Evolutionary conservation across 192 early-diverging fungal species (phyloP).

Genomic region (Coemansia sp.): DNA sequence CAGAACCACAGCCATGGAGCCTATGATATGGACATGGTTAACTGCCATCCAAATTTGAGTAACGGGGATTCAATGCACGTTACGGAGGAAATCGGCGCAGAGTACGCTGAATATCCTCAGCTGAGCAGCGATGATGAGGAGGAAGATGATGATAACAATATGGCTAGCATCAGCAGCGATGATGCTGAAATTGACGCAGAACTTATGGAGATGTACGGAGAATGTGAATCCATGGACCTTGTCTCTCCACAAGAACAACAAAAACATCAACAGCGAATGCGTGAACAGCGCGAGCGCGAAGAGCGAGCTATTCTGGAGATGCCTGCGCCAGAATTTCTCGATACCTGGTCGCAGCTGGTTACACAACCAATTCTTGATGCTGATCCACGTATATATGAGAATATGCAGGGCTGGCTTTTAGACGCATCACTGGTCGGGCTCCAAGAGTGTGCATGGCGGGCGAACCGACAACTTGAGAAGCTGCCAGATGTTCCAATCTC

Average conservation of each 20-base stretch:
- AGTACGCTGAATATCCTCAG: conserved; percentile 15
- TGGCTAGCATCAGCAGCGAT: not conserved
- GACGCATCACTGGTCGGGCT: conserved; percentile 9
- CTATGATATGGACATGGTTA: not conserved
- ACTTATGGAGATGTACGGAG: conserved; percentile 22
- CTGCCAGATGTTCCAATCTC: conserved; percentile 26
- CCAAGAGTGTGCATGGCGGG: conserved; percentile 9
- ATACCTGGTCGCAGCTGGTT: conserved; percentile 33
- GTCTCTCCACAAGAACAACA: conserved; percentile 15
- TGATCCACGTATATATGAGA: conserved; percentile 21
- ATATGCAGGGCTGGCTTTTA: conserved; percentile 34
- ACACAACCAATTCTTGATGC: conserved; percentile 14
- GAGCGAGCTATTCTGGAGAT: conserved; percentile 30
- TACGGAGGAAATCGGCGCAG: not conserved
- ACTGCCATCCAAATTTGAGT: not conserved
- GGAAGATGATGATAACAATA: not conserved
- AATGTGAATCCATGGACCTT: conserved; percentile 10
- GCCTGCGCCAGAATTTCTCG: conserved; percentile 29
- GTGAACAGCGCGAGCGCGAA: conserved; percentile 25
- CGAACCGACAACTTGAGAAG: conserved; percentile 39
- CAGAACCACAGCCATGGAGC: too few species aligned
- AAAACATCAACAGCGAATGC: conserved; percentile 19
- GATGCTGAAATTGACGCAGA: conserved; percentile 11
- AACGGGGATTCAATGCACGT: not conserved
- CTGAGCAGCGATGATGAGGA: conserved; percentile 14